Evolutionary conservation across 169 alveolate genomes (phyloP), one percentile per base, ranked within the genome.

Genomic region (Plasmodium fragile): DNA sequence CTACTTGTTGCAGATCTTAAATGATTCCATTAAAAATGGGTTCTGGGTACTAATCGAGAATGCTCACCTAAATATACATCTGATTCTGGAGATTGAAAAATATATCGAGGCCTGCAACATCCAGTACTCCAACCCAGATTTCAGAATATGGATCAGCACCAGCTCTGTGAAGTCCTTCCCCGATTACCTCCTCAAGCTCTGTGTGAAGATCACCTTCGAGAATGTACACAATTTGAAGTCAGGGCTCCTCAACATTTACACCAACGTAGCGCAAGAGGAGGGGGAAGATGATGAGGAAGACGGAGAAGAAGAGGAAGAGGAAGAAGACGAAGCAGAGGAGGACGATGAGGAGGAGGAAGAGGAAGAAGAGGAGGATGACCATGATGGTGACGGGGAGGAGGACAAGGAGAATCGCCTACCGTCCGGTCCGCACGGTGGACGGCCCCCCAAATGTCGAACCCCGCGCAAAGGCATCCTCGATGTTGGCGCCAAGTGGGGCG

Each of bases 21-120:
- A 89, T 36, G 94, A 89, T 89, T 36, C 94, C 81, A 89, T 89
- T 39, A 89, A 89, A 89, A 77, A 89, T 89, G 94, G 94, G 32
- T 89, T 89, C 16, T 89, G 94, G 94, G 82, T 89, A 1, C 55
- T 89, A n/a, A 89, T 89, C 30, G 94, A 89, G 70, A 89, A 89
- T 89, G 94, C 94, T 1, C 94, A 89, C 81, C 72, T 89, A 49
- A 89, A 89, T 52, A 89, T 89, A 32, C 89, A 78, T 34, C 82
- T 89, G 28, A 89, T 89, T 30, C 45, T 89, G 70, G 94, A 89
- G 65, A 89, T 89, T 25, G 94, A 89, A 89, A 89, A 89, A 65
- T 89, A 89, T 65, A 89, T 89, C 43, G 94, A 89, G 70, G 72
- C 72, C 8, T 89, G 90, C 43, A 89, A 89, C 39, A 89, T 89